A percentile compares a stretch with the other conserved stretches of the same genome.
Conservation (phyloP, 2,329 filamentous ascomycete genomes). For the Cadophora luteo-olivacea region DNA sequence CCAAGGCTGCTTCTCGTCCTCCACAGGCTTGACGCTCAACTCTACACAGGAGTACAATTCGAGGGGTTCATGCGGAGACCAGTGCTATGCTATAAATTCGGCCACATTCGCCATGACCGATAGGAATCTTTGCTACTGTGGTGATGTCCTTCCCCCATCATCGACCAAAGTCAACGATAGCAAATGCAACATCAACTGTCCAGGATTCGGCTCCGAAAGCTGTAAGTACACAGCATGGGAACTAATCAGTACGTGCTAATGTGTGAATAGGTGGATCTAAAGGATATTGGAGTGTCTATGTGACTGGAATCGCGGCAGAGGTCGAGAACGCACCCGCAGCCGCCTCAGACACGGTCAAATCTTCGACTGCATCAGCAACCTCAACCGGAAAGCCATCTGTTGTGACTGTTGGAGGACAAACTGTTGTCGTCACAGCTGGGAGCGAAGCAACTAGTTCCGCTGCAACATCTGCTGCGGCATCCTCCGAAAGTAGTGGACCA, state of each 20-base stretch:
- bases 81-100: constrained; percentile 15
- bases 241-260: constrained; percentile 26
- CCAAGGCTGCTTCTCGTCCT: constrained; percentile 41
- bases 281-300: constrained; percentile 39
- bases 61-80: constrained; percentile 37
- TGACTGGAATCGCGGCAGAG: constrained; percentile 34
- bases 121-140: constrained; percentile 42
- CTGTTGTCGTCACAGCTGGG: constrained; percentile 41
- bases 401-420: constrained; percentile 42
- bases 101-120: constrained; percentile 39
- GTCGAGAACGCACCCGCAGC: constrained; percentile 30
- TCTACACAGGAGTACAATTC: constrained; percentile 40
- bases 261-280: constrained; percentile 38
- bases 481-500: constrained; percentile 25
- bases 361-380: constrained; percentile 29
- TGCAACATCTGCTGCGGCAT: constrained; percentile 20
- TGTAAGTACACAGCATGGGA: constrained; percentile 35
- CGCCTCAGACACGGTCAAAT: constrained; percentile 20
- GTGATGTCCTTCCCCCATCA: constrained; percentile 38
- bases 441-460: constrained; percentile 20
- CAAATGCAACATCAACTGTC: constrained; percentile 38
- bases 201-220: constrained; percentile 39
- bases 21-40: constrained; percentile 37
- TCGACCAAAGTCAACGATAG: constrained; percentile 31
- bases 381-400: constrained; percentile 36